Evolutionary conservation across 75 land plant genomes (phyloP).

Genomic region (Pinus tabuliformis): DNA sequence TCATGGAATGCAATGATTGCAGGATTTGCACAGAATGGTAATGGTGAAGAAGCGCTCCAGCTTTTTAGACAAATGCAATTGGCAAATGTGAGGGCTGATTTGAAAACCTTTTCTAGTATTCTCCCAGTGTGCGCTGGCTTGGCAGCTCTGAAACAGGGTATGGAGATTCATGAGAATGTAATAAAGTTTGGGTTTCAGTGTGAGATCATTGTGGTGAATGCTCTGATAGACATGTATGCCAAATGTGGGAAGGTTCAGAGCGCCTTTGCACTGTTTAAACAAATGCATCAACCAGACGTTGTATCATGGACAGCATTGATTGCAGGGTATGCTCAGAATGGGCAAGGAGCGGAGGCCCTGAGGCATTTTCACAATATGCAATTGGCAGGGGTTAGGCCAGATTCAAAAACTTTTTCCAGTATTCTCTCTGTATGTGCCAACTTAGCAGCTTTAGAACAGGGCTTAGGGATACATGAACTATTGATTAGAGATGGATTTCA

Average conservation of each 20-base stretch:
- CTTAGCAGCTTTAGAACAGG: conserved; percentile 33
- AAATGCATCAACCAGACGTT: conserved; percentile 25
- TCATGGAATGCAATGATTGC: conserved; percentile 27
- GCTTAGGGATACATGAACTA: conserved; percentile 32
- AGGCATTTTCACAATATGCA: conserved; percentile 30
- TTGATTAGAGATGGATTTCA: conserved; percentile 21
- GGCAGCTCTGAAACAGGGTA: conserved; percentile 5
- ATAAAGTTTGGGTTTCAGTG: neutral
- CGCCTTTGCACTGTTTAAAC: conserved; percentile 21
- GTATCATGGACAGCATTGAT: conserved; percentile 59
- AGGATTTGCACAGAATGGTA: conserved; percentile 21
- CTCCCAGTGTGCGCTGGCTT: neutral
- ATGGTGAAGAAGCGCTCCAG: conserved; percentile 16
- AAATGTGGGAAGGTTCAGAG: conserved; percentile 26
- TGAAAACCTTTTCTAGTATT: conserved; percentile 5
- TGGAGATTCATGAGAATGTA: conserved; percentile 7
- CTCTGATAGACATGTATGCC: conserved; percentile 50
- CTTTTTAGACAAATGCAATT: conserved; percentile 18
- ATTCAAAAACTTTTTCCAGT: conserved; percentile 30
- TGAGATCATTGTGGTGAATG: conserved; percentile 10
- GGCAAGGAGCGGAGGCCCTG: conserved; percentile 15
- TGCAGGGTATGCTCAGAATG: conserved; percentile 18
- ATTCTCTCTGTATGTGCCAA: conserved; percentile 39
- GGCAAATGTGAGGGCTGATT: conserved; percentile 15
- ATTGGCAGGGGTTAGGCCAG: conserved; percentile 30